Evolutionary conservation across 73 alveolate species (phyloP).

Genomic region (Paraurostyla sp.): DNA sequence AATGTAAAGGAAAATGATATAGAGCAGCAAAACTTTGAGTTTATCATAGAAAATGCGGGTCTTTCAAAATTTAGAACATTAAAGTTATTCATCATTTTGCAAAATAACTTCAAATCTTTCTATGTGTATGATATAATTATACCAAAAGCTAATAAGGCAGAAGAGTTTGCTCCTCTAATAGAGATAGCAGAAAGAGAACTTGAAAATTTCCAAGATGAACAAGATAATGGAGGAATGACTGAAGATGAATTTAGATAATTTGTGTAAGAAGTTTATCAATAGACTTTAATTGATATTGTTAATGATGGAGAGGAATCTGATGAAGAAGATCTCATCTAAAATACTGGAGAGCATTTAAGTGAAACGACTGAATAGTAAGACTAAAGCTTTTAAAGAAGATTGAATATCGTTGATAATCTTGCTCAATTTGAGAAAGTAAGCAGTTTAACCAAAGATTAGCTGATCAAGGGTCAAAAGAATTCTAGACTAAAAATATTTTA

Average conservation of each 20-base stretch:
- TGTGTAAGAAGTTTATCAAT: slow-evolving; percentile 27
- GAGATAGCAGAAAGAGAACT: slow-evolving; percentile 38
- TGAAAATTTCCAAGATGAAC: slow-evolving; percentile 3
- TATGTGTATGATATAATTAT: neutral
- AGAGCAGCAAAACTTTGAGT: slow-evolving; percentile 25
- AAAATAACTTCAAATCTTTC: neutral
- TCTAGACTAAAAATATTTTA: slow-evolving; percentile 20
- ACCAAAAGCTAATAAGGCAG: slow-evolving; percentile 42
- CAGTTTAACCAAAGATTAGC: neutral
- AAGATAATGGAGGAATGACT: slow-evolving; percentile 15
- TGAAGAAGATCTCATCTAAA: neutral
- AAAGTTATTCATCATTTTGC: neutral
- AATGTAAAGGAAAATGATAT: neutral
- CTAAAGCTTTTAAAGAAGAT: neutral
- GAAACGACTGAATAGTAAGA: neutral
- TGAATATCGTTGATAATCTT: slow-evolving; percentile 8
- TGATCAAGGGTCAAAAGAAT: neutral
- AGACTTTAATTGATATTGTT: slow-evolving; percentile 31
- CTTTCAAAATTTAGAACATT: slow-evolving; percentile 22
- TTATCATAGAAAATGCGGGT: slow-evolving; percentile 46
- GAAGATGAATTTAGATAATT: slow-evolving; percentile 21
- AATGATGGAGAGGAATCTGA: neutral
- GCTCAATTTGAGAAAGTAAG: neutral
- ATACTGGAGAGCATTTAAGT: neutral
- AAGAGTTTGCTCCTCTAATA: slow-evolving; percentile 40